phyloP scores from a whole-genome alignment of 176 grass and related monocot genomes.

The Microstegium vimineum region DNA sequence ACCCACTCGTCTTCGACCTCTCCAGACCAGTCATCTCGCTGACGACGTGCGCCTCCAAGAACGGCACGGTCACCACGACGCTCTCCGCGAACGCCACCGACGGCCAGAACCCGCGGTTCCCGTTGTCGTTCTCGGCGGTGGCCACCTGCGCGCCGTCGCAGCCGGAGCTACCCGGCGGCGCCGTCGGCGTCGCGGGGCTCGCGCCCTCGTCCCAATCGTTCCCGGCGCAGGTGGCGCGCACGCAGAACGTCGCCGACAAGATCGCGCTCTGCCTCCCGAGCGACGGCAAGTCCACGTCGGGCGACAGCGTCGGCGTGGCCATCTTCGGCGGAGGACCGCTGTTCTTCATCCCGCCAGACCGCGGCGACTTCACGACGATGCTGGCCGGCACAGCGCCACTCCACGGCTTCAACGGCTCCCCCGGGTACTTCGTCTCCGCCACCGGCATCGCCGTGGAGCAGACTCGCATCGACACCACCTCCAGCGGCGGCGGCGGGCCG shows the following conservation, averaged over 20 bases:
- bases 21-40: constrained; percentile 46
- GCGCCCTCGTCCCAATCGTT: constrained; percentile 25
- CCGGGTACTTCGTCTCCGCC: constrained; percentile 26
- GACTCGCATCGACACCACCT: neutral
- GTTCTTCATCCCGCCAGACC: neutral
- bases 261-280: constrained; percentile 68
- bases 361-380: constrained; percentile 3
- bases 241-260: constrained; percentile 29
- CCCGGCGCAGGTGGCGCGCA: constrained; percentile 37
- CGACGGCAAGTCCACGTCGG: neutral
- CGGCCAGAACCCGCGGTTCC: constrained; percentile 41
- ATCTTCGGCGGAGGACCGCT: constrained; percentile 44
- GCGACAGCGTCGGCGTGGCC: constrained; percentile 24
- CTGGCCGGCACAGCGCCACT: constrained; percentile 25
- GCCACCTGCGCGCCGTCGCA: constrained; percentile 40
- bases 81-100: constrained; percentile 55
- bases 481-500: neutral
- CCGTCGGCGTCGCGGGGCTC: constrained; percentile 55
- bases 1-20: constrained; percentile 50
- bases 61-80: constrained; percentile 3
- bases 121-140: constrained; percentile 16
- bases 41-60: constrained; percentile 36
- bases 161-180: constrained; percentile 25
- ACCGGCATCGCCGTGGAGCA: constrained; percentile 32
- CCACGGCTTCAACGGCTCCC: neutral